A percentile compares a stretch with the other conserved stretches of the same genome.
phyloP scores from a whole-genome alignment of 495 filamentous ascomycete genomes.

The Hypoxylon rickii region DNA sequence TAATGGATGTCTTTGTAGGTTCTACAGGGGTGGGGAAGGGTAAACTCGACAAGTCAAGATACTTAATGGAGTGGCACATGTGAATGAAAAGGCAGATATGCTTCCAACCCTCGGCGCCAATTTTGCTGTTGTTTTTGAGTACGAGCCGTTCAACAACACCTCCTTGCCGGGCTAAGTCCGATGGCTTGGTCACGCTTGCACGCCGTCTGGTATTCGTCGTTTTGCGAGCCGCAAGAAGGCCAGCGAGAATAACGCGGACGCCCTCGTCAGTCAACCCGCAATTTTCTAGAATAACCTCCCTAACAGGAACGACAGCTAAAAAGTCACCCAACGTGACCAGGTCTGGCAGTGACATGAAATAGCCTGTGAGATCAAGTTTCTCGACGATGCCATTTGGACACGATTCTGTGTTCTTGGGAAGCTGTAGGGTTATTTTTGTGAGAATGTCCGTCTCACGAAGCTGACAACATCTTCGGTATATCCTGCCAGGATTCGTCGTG shows the following conservation, averaged over 20 bases:
- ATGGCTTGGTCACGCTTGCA: slow-evolving; percentile 36
- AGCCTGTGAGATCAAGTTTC: slow-evolving; percentile 81
- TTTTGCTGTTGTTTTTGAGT: slow-evolving; percentile 85
- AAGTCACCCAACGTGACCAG: slow-evolving; percentile 88
- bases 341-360: slow-evolving; percentile 80
- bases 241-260: slow-evolving; percentile 82
- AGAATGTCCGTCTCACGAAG: slow-evolving; percentile 87
- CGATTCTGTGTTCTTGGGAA: slow-evolving; percentile 67
- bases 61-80: slow-evolving; percentile 83
- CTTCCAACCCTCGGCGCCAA: slow-evolving; percentile 85
- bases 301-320: slow-evolving; percentile 89
- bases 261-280: slow-evolving; percentile 86
- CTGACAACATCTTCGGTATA: slow-evolving; percentile 94
- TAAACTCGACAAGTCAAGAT: slow-evolving; percentile 83
- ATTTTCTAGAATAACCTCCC: slow-evolving; percentile 81
- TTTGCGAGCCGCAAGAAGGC: slow-evolving; percentile 78
- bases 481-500: slow-evolving; percentile 88
- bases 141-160: slow-evolving; percentile 86
- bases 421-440: slow-evolving; percentile 84
- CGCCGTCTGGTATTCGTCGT: slow-evolving; percentile 53
- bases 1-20: slow-evolving; percentile 28
- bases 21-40: slow-evolving; percentile 65
- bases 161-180: slow-evolving; percentile 47
- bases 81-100: slow-evolving; percentile 89
- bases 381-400: slow-evolving; percentile 71